Conservation (phyloP, 1,284 basidiomycete species). For the Moesziomyces sp. region DNA sequence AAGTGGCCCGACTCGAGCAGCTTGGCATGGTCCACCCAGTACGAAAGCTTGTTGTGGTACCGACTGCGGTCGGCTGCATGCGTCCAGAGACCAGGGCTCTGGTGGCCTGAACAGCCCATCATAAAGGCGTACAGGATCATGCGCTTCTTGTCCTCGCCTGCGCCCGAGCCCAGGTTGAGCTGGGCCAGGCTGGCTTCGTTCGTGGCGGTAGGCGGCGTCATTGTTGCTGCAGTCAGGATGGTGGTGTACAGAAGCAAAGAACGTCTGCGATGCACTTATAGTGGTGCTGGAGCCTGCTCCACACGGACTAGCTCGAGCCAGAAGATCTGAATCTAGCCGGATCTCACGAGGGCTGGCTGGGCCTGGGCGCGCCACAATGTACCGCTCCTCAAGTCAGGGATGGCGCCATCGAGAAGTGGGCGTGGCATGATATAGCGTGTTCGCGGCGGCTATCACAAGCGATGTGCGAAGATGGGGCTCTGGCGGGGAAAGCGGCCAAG, state of each 20-base stretch:
- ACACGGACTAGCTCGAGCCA: too few relatives aligned
- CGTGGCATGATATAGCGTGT: neutral
- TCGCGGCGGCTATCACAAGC: too few relatives aligned
- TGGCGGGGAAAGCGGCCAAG: conserved; percentile 5
- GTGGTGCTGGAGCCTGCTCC: too few relatives aligned
- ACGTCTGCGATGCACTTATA: too few relatives aligned
- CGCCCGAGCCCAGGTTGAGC: conserved; percentile 3
- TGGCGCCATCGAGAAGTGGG: conserved; percentile 6
- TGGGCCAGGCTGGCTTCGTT: conserved; percentile 8
- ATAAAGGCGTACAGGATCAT: conserved; percentile 54
- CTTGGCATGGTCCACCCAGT: conserved; percentile 62
- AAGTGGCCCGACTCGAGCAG: conserved; percentile 56
- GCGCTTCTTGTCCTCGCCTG: conserved; percentile 8
- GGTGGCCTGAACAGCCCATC: conserved; percentile 62
- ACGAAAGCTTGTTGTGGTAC: conserved; percentile 58
- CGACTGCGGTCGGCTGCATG: conserved; percentile 51
- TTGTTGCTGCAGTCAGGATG: neutral
- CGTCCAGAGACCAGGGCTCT: conserved; percentile 57
- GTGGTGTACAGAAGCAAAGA: neutral
- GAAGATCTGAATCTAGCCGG: too few relatives aligned
- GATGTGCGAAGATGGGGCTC: too few relatives aligned
- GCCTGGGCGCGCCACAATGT: neutral
- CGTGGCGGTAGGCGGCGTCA: conserved; percentile 23
- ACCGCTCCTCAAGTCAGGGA: neutral
- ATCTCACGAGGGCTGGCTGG: neutral